These are phyloP conservation scores for Yarrowia sp. DNA, from an alignment of 805 yeast genomes.

Conservation along the genomic window DNA sequence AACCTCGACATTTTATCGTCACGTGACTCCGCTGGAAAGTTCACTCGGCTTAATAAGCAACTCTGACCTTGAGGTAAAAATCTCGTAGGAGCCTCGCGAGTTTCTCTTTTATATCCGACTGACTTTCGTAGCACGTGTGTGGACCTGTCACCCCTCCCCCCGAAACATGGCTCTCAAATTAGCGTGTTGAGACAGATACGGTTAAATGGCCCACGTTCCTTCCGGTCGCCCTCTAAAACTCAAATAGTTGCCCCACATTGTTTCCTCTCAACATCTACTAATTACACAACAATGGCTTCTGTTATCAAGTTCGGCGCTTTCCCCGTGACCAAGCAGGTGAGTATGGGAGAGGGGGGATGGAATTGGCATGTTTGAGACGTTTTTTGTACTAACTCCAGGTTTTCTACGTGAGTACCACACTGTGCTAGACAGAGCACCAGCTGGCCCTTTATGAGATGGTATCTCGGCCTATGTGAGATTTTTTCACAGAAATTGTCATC, in stretches of 20 bases:
- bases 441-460: too few species aligned
- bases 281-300: conserved; percentile 13
- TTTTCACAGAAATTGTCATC: too few species aligned
- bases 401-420: conserved; percentile 15
- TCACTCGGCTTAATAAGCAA: too few species aligned
- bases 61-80: too few species aligned
- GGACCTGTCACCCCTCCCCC: too few species aligned
- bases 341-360: conserved; percentile 17
- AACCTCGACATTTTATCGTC: too few species aligned
- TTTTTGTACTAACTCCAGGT: conserved; percentile 17
- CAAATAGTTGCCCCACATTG: conserved; percentile 4
- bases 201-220: not conserved
- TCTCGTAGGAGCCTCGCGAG: too few species aligned
- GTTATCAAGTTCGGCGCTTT: conserved; percentile 38
- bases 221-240: not conserved
- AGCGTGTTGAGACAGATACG: not conserved
- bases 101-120: too few species aligned
- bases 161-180: not conserved
- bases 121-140: too few species aligned
- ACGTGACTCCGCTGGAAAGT: too few species aligned
- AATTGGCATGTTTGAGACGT: not conserved
- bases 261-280: conserved; percentile 16
- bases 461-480: too few species aligned
- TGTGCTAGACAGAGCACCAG: not conserved
- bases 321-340: conserved; percentile 40